Base-by-base conservation (phyloP, 306 rosid genomes). In the Casuarina glauca region DNA sequence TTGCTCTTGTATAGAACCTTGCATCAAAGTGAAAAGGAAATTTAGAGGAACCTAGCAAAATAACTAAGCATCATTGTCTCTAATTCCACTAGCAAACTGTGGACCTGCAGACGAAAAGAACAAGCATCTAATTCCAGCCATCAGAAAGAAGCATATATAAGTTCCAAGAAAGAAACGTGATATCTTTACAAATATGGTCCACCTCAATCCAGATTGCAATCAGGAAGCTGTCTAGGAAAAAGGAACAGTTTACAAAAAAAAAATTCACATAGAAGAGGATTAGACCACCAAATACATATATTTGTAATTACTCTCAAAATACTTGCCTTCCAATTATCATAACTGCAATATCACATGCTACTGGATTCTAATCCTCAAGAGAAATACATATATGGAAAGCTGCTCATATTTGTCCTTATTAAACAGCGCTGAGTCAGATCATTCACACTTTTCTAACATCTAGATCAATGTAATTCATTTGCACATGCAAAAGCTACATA, bases 1-100 rank as follows among this genome's bases (percentile, higher is more conserved):
- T 98, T 91, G 86, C 99, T 96, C 88, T 96, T 96, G 91, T 93
- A 93, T 69, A 96, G 85, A 78, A 96, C 91, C 99, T 96, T 87
- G 76, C 17, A 81, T 61, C 76, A 68, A 73, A 69, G 54, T 79
- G 57, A 42, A 38, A 75, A 82, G 46, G 55, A 55, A 70, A 70
- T 44, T 80, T 75, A 81, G 45, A 62, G 32, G 71, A 76, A 68
- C 17, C 49, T 11, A 32, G 42, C 9, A 52, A 57, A 49, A 50
- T 15, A 8, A 42, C 39, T 13, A 48, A 17, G n/a, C 49, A 66
- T 77, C 60, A 66, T 62, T 53, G 57, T 45, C 43, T 52, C 70
- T 63, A 66, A 72, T 35, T n/a, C 63, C 44, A 69, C 26, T 9
- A 5, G 10, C 8, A 26, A 35, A 17, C 15, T 12, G 38, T 35